Conservation (phyloP, 192 early-diverging fungal genomes). For the Podila horticola region DNA sequence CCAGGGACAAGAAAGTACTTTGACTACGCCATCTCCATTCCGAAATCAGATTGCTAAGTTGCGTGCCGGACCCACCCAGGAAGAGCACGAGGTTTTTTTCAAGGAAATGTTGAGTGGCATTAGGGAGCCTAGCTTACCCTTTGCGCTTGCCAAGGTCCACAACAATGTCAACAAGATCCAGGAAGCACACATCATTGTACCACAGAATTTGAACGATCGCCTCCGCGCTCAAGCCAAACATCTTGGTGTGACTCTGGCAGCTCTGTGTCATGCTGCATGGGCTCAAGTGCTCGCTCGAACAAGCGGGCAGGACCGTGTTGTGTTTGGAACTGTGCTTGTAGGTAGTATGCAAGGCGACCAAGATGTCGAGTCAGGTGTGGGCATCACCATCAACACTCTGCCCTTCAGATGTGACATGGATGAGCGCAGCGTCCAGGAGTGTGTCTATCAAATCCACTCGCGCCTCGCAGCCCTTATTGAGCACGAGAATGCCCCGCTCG, state of each 20-base stretch:
- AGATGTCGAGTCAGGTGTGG: not conserved
- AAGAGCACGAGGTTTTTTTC: too few species aligned
- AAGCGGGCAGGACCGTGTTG: conserved; percentile 2
- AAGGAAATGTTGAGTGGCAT: too few species aligned
- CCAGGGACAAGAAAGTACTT: too few species aligned
- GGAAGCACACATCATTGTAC: not conserved
- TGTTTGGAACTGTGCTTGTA: conserved; percentile 8
- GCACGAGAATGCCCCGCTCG: conserved; percentile 1
- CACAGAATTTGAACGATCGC: not conserved
- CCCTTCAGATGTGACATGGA: conserved; percentile 11
- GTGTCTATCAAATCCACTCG: too few species aligned
- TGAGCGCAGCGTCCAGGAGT: not conserved
- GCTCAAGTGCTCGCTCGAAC: conserved; percentile 1
- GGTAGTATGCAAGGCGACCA: not conserved
- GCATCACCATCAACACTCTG: conserved; percentile 16
- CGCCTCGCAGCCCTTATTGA: not conserved
- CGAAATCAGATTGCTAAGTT: too few species aligned
- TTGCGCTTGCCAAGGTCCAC: too few species aligned
- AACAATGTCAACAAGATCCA: too few species aligned
- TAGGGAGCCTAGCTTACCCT: too few species aligned
- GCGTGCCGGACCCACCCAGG: too few species aligned
- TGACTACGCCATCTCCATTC: too few species aligned
- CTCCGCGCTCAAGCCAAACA: not conserved
- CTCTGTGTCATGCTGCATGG: conserved; percentile 5
- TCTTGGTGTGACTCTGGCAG: not conserved